Evolutionary conservation across 495 filamentous ascomycete species (phyloP), one percentile per base, ranked within the genome.

Genomic region (Neurospora discreta): DNA sequence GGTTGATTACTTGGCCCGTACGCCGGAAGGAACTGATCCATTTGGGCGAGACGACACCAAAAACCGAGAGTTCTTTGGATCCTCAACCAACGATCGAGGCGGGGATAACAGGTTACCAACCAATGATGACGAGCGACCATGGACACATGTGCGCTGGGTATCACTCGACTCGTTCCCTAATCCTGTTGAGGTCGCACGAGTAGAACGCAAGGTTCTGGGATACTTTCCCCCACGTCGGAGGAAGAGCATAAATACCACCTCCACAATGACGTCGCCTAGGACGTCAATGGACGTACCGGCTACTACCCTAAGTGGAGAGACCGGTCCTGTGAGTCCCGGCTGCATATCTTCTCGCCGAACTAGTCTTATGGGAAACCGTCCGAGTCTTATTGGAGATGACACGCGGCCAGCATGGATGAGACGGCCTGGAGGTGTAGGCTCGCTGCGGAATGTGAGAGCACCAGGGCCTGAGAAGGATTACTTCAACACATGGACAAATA

Each of bases 181-280:
- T 13, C 88, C 91, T 3, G 90, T 95, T 65, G 91, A 98, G 79
- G 96, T 99, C 46, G 95, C 90, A 6, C 89, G 95, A 40, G 88
- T 99, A 46, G 87, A 93, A 33, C 89, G 93, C 69, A 89, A 90
- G 80, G 86, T 91, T 4, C 83, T 98, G 26, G 95, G 95, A 38
- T 97, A 94, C 81, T 98, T 98, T 77, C 95, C 95, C 1, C 93
- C 93, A 16, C 88, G 93, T 2, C 87, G 95, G 76, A 92, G 93
- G 85, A 98, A 97, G 84, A 87, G 82, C 73, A 73, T 82, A 9
- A 81, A 87, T 52, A 84, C 87, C 10, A 81, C 80, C 11, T 89
- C 88, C 1, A 81, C 87, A 44, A 71, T 86, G 20, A 88, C 87
- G 26, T 90, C 89, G 8, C 89, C 90, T 6, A 84, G 87, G 18